A percentile compares a stretch with the other conserved stretches of the same genome.
These are phyloP conservation scores for Musa troglodytarum DNA, from an alignment of 176 grass and related monocot species.

Conservation along the genomic window DNA sequence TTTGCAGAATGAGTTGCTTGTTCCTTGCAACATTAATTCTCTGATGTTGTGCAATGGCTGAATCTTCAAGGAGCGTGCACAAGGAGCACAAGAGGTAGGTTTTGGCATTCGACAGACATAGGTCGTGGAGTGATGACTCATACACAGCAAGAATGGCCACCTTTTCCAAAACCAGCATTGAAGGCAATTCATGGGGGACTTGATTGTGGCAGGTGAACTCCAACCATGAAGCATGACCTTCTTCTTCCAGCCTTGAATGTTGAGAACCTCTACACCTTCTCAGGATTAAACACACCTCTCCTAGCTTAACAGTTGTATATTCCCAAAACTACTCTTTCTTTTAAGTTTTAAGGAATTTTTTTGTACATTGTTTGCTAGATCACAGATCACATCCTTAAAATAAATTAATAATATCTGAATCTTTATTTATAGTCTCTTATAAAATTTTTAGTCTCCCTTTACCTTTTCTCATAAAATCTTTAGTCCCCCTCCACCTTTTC, in stretches of 20 bases:
- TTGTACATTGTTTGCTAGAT: no score
- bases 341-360: no score
- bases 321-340: background rate
- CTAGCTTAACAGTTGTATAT: no score
- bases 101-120: background rate
- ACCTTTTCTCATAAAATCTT: no score
- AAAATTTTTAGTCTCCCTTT: no score
- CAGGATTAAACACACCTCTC: background rate
- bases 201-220: slow-evolving; percentile 2
- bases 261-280: background rate
- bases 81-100: slow-evolving; percentile 2
- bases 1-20: background rate
- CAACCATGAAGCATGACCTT: background rate
- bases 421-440: no score
- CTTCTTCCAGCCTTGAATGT: slow-evolving; percentile 5
- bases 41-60: background rate
- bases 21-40: background rate
- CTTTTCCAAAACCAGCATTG: slow-evolving; percentile 6
- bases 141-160: background rate
- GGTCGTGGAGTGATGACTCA: background rate
- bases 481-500: no score
- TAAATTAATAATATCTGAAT: no score
- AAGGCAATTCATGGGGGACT: slow-evolving; percentile 6
- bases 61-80: background rate
- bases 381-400: no score